A percentile compares a stretch with the other conserved stretches of the same genome.
phyloP scores from a whole-genome alignment of 2,329 filamentous ascomycete genomes.

The Phoma sp. region DNA sequence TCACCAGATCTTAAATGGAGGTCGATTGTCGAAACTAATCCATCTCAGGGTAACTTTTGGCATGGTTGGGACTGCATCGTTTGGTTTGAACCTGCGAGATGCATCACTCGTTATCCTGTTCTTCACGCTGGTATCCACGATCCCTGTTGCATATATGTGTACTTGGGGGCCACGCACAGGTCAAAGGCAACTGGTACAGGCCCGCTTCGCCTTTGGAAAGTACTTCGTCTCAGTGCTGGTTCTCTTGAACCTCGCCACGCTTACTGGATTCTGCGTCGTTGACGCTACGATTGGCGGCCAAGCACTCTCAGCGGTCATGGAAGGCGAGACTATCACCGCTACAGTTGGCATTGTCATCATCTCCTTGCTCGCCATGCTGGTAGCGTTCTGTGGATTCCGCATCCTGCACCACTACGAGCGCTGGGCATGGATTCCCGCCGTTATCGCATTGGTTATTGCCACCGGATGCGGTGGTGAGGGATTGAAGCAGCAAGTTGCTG shows the following conservation, averaged over 20 bases:
- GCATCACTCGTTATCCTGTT: constrained; percentile 68
- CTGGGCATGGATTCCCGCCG: constrained; percentile 64
- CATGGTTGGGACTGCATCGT: constrained; percentile 65
- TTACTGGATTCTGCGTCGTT: constrained; percentile 70
- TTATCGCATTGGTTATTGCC: constrained; percentile 63
- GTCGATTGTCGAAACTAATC: background rate
- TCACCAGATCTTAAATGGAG: background rate
- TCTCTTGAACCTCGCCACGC: constrained; percentile 67
- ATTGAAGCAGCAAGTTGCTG: constrained; percentile 57
- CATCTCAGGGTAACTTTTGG: constrained; percentile 64
- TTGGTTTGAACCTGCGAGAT: constrained; percentile 64
- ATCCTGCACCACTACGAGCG: constrained; percentile 65
- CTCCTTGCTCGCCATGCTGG: constrained; percentile 62
- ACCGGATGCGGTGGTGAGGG: constrained; percentile 62
- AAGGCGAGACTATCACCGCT: constrained; percentile 55
- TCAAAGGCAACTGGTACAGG: constrained; percentile 71
- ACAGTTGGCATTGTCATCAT: constrained; percentile 69
- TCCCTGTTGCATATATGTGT: constrained; percentile 64
- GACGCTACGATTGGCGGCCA: constrained; percentile 68
- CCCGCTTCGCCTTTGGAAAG: constrained; percentile 64
- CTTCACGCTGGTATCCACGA: constrained; percentile 64
- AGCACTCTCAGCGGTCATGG: constrained; percentile 45
- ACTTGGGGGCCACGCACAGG: constrained; percentile 68
- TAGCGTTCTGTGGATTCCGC: constrained; percentile 68
- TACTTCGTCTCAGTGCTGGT: constrained; percentile 68